Base-by-base conservation (phyloP, 179 eudicot species). In the Drosera spatulata region DNA sequence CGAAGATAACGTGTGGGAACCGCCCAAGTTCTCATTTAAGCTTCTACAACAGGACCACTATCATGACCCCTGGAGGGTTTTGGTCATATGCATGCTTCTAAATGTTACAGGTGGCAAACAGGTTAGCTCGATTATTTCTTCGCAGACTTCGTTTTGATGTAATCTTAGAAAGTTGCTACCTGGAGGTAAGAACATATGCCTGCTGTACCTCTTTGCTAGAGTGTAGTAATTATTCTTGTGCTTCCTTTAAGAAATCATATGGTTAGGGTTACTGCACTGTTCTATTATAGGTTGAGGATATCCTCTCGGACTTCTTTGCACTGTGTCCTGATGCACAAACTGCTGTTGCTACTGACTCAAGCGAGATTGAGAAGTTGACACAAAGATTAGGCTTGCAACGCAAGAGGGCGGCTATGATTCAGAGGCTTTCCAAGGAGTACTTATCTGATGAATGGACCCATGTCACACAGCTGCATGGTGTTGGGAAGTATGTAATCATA, bases 31-130 rank as follows among this genome's bases (percentile, higher is more conserved):
- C 10, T 78, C 71, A 44, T 64, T 55, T 67, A 48, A 66, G 62
- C 96, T 91, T 61, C 71, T 91, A 56, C 95, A 91, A 70, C 96
- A 88, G 73, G 85, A 86, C 59, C 86, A 91, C 71, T 67, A 73
- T 10, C 66, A 84, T 77, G 93, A 91, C 71, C 98, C 96, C 45
- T 91, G 98, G 98, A 80, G 88, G 74, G 84, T 91, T 44, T 69
- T 91, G 73, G 87, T 86, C 51, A 91, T 86, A 53, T 91, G 96
- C 63, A 84, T 86, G 73, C 95, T 91, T 71, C 74, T 88, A 51
- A 91, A 91, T 72, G 52, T 53, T 9, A 91, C 98, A 44, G 76
- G 81, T 55, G 95, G 98, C 58, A 15, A 50, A 39, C 96, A 91
- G 95, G 98, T 88, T 22, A 22, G 33, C 33, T 22, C 33, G 33